A percentile compares a stretch with the other conserved stretches of the same genome.
phyloP scores from a whole-genome alignment of 306 rosid genomes.

The Psophocarpus tetragonolobus region DNA sequence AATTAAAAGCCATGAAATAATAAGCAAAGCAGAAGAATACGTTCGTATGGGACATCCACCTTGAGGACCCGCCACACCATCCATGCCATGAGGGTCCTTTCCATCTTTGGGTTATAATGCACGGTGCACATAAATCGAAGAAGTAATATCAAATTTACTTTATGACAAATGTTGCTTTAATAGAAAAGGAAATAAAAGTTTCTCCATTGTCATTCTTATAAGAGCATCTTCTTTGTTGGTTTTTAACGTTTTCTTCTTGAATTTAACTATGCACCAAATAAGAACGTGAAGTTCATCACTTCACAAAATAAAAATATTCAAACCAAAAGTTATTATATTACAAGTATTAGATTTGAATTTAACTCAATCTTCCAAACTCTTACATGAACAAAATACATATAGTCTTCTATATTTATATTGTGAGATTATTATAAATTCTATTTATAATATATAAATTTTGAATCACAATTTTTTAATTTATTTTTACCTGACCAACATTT shows the following conservation, averaged over 20 bases:
- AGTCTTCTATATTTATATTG: no score
- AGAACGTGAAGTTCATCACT: no score
- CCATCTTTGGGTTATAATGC: not conserved
- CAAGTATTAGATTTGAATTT: no score
- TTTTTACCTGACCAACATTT: no score
- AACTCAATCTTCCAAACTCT: no score
- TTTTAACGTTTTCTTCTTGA: not conserved
- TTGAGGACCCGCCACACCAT: conserved; percentile 21
- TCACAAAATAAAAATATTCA: no score
- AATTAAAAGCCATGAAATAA: conserved; percentile 3
- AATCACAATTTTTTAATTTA: no score
- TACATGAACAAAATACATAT: no score
- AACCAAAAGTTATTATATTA: no score
- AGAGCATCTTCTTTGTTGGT: not conserved
- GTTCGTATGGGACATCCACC: not conserved
- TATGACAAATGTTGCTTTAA: not conserved
- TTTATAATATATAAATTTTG: no score
- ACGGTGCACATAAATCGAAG: not conserved
- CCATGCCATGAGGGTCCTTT: not conserved
- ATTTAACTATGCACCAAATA: not conserved
- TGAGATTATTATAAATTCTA: no score
- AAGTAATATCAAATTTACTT: not conserved
- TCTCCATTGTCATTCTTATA: not conserved
- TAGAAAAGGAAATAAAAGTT: not conserved
- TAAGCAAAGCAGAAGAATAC: not conserved